A percentile compares a stretch with the other conserved stretches of the same genome.
These are phyloP conservation scores for Phyllosticta citrichinensis DNA, from an alignment of 2,329 filamentous ascomycete species.

Conservation along the genomic window DNA sequence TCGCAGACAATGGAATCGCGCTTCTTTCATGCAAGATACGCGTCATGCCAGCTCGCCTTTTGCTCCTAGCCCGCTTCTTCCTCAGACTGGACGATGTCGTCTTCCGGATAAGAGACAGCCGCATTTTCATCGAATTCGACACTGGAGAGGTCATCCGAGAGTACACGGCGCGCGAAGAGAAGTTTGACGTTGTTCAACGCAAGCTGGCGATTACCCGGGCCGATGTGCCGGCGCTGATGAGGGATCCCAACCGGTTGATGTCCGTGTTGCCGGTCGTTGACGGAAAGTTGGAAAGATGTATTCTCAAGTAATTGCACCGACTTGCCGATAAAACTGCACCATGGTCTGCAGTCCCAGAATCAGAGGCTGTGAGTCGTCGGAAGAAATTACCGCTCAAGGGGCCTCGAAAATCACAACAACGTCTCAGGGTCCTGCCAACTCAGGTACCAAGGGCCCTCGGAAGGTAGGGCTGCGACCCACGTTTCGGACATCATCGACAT, in stretches of 20 bases:
- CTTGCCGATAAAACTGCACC: background rate
- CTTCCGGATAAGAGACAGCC: conserved; percentile 76
- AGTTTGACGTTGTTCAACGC: conserved; percentile 63
- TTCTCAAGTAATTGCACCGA: conserved; percentile 24
- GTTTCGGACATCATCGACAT: too few relatives aligned
- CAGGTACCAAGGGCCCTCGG: too few relatives aligned
- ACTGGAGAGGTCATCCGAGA: conserved; percentile 73
- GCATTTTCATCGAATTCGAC: conserved; percentile 83
- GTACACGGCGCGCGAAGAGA: conserved; percentile 79
- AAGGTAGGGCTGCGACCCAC: too few relatives aligned
- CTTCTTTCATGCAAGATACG: conserved; percentile 83
- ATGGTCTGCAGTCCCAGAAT: background rate
- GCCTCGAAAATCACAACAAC: too few relatives aligned
- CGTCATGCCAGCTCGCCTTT: conserved; percentile 81
- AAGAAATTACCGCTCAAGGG: background rate
- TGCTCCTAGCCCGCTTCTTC: conserved; percentile 79
- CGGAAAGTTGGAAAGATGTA: conserved; percentile 50
- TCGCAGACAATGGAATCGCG: conserved; percentile 94
- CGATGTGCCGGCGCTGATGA: conserved; percentile 62
- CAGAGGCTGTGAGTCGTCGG: background rate
- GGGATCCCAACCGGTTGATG: conserved; percentile 65
- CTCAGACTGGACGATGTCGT: conserved; percentile 88
- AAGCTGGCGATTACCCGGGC: conserved; percentile 50
- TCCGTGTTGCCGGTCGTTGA: conserved; percentile 55
- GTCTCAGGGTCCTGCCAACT: too few relatives aligned